Evolutionary conservation across 352 stramenopile species (phyloP), one percentile per base, ranked within the genome.

Genomic region (Globisporangium cederbergense): DNA sequence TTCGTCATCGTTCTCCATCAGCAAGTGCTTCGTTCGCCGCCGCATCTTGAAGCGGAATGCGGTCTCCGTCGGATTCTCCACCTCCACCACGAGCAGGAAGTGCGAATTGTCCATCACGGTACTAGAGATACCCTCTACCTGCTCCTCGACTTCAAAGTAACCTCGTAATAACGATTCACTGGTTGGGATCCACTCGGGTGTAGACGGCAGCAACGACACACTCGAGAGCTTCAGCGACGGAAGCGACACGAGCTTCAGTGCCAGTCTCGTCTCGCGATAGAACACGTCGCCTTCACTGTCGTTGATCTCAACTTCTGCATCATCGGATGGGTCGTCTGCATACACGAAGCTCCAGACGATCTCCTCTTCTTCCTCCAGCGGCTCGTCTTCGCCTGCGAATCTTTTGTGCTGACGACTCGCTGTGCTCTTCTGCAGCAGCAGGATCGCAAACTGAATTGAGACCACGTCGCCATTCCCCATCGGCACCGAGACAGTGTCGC

Each of bases 301-400:
- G 16, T n/a, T 4, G 22, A 3, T 5, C 1, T 34, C n/a, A 18
- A 2, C 2, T 20, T 34, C 8, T 9, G 14, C 20, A 13, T 13
- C 32, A 28, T 52, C 61, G 6, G 47, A 38, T 14, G 58, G 8
- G 3, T 68, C 67, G 7, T 64, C 61, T 5, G 72, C 73, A 58
- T 92, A 90, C 9, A 90, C 68, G 46, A 90, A 70, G 36, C 70
- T 86, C 81, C 83, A 92, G 52, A 89, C 72, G 28, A 92, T 73
- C 58, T 78, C 58, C 34, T 83, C 69, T 30, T 76, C 64, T 22
- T 86, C 63, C 18, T 83, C 71, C 2, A 64, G 52, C 9, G n/a
- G 52, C 30, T 68, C 63, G 13, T 62, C 20, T 13, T 64, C 55
- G 28, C n/a, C 38, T n/a, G 22, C 20, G 16, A 54, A 59, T 32